phyloP scores from a whole-genome alignment of 768 basidiomycete species.

The Dacryopinax spathularia region DNA sequence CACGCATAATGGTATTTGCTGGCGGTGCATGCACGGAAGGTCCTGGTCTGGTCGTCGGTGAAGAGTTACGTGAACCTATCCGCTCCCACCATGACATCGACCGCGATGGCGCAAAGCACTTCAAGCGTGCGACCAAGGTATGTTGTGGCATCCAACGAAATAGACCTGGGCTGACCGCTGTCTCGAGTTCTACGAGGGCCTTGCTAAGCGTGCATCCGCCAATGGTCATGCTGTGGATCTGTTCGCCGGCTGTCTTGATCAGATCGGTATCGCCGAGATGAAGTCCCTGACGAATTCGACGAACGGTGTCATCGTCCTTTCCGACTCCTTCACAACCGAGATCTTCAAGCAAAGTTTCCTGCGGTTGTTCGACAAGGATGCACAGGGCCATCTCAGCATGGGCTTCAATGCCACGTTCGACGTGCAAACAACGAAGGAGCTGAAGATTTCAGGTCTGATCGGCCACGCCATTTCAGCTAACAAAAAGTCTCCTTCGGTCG shows the following conservation, averaged over 20 bases:
- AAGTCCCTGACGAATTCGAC: slow-evolving; percentile 89
- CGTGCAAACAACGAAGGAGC: slow-evolving; percentile 97
- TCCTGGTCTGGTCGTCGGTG: slow-evolving; percentile 90
- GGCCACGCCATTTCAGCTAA: slow-evolving; percentile 95
- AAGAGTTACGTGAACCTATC: slow-evolving; percentile 92
- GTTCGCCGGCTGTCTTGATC: slow-evolving; percentile 94
- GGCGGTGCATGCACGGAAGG: slow-evolving; percentile 95
- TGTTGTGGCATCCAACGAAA: slow-evolving; percentile 9
- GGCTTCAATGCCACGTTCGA: slow-evolving; percentile 99
- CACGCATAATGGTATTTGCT: slow-evolving; percentile 87
- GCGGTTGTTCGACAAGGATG: slow-evolving; percentile 82
- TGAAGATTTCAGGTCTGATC: slow-evolving; percentile 95
- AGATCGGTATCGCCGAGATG: slow-evolving; percentile 96
- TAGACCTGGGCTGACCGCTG: slow-evolving; percentile 9
- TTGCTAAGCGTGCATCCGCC: slow-evolving; percentile 82
- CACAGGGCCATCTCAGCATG: slow-evolving; percentile 84
- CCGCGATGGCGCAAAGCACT: slow-evolving; percentile 89
- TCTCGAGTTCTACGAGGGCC: slow-evolving; percentile 79
- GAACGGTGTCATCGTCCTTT: slow-evolving; percentile 89
- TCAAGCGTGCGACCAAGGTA: slow-evolving; percentile 91
- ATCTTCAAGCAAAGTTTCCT: slow-evolving; percentile 99
- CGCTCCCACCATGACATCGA: slow-evolving; percentile 99
- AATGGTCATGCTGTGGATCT: slow-evolving; percentile 92
- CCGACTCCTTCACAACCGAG: slow-evolving; percentile 92
- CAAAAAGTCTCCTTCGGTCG: slow-evolving; percentile 91